Evolutionary conservation across 116 monocot genomes (phyloP), one percentile per base, ranked within the genome.

Genomic region (Zostera marina): DNA sequence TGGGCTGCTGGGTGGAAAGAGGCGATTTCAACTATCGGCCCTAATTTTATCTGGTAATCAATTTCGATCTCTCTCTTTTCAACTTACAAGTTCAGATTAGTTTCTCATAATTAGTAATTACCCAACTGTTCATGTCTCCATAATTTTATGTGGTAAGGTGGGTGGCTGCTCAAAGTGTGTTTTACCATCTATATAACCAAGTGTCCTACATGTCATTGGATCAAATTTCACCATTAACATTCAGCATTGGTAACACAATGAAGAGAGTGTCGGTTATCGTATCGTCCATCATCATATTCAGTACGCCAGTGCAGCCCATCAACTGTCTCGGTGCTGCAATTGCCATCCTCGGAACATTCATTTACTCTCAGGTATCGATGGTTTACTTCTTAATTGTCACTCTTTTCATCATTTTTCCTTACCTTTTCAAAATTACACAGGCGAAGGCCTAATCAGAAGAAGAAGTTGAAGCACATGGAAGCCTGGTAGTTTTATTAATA

Each of bases 221-320:
- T 41, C 64, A 67, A 48, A 74, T 92, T 1, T 87, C 87, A 3
- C 92, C 92, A 2, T 81, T 92, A 41, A 87, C 78, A 16, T 87
- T 87, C 61, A 87, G 87, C 23, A 76, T 92, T 11, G 84, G 84
- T 51, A 92, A 92, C 44, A 87, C 81, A 15, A 87, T 87, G 60
- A 93, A 93, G 79, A 72, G 87, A 47, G 84, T 93, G 45, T 87
- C 83, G 1, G 83, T 92, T 13, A 92, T 92, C 32, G 81, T 81
- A 20, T 60, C 83, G 0, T 87, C 92, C 22, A 81, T 93, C 71
- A 78, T 93, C 72, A 87, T 93, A 49, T 87, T 93, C 75, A 75
- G 60, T 59, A 81, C 83, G 38, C 83, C 87, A 15, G 84, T 93
- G 38, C 78, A 87, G 11, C 79, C 77, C 11, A 54, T 93, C 13